Percentiles rank a stretch among this genome's conserved stretches.
These are phyloP conservation scores for Trypanosoma cruzi DNA, from an alignment of 208 protist genomes.

Conservation along the genomic window DNA sequence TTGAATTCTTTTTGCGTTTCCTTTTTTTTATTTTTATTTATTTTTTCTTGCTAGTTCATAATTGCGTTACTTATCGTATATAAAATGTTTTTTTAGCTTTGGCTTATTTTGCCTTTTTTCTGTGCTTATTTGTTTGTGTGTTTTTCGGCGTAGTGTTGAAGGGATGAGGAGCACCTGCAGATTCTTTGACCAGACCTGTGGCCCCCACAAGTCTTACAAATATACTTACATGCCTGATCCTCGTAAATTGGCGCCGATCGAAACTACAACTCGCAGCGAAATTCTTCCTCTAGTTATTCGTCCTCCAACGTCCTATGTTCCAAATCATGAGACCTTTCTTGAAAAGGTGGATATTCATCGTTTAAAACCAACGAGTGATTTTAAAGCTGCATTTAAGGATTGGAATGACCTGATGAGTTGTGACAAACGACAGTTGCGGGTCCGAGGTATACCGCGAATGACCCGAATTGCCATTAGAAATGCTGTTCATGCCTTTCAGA, in stretches of 20 bases:
- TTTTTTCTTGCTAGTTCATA: background rate
- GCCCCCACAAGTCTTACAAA: conserved; percentile 92
- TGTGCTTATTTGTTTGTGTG: background rate
- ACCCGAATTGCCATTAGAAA: conserved; percentile 72
- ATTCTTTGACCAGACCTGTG: conserved; percentile 74
- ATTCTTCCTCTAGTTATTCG: conserved; percentile 83
- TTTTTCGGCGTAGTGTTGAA: background rate
- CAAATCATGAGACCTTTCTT: conserved; percentile 91
- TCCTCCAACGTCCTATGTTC: conserved; percentile 85
- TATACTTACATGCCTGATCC: conserved; percentile 94
- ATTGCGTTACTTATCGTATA: background rate
- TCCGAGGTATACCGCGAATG: conserved; percentile 73
- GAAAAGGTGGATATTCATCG: conserved; percentile 85
- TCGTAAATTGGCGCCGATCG: conserved; percentile 89
- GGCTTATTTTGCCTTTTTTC: background rate
- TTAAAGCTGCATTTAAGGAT: conserved; percentile 89
- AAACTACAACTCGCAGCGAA: conserved; percentile 74
- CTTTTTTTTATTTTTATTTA: background rate
- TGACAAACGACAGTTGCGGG: conserved; percentile 74
- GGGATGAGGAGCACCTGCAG: conserved; percentile 17
- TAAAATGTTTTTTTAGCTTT: background rate
- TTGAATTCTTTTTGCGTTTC: background rate
- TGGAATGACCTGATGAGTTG: conserved; percentile 94
- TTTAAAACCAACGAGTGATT: conserved; percentile 82
- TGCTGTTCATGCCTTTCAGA: conserved; percentile 83